phyloP scores from a whole-genome alignment of 306 rosid genomes.

The Fagus crenata region DNA sequence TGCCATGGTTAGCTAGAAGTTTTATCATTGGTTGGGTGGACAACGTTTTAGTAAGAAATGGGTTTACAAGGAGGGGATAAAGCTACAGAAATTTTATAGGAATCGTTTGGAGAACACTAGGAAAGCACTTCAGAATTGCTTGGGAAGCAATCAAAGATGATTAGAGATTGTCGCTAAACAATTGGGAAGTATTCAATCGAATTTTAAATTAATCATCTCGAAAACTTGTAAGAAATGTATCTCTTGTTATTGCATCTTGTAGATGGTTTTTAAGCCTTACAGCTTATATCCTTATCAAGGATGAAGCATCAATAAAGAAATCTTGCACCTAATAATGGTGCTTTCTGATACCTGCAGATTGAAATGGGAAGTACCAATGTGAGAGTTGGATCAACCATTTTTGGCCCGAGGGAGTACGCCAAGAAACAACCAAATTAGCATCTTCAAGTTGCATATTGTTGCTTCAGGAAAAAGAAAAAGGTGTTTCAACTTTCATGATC shows the following conservation, averaged over 20 bases:
- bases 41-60: background rate
- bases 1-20: background rate
- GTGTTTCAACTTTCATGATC: background rate
- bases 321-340: background rate
- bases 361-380: constrained; percentile 59
- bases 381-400: constrained; percentile 56
- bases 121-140: background rate
- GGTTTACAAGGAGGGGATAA: background rate
- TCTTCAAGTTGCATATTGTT: background rate
- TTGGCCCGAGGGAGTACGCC: constrained; percentile 51
- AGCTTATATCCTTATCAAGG: background rate
- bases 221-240: background rate
- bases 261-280: background rate
- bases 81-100: background rate
- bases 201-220: background rate
- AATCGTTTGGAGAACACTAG: background rate
- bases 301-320: background rate
- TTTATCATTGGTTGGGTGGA: background rate
- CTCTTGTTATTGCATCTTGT: background rate
- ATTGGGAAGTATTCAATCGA: background rate
- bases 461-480: background rate
- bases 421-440: constrained; percentile 40
- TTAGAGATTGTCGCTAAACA: background rate
- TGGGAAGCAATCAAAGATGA: background rate
- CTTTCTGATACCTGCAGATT: constrained; percentile 38